Conservation (phyloP, 179 eudicot genomes). For the Sideroxylon spinosum region DNA sequence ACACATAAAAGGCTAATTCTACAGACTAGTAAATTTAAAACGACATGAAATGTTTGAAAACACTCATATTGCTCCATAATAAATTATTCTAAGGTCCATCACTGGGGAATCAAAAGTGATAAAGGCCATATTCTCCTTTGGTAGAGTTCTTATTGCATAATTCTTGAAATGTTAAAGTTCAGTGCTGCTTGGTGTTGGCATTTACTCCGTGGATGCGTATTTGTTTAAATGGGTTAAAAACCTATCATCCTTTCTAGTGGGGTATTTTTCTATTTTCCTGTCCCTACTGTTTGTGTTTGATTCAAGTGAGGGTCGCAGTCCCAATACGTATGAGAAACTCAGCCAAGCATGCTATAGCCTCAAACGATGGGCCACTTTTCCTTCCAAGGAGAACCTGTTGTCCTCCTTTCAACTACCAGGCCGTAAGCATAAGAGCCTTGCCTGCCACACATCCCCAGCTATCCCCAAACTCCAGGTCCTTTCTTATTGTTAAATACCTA, state of each 20-base stretch:
- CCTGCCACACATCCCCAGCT: background rate
- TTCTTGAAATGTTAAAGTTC: background rate
- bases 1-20: background rate
- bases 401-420: background rate
- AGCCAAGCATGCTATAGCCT: background rate
- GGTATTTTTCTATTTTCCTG: background rate
- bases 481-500: background rate
- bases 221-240: too few species aligned
- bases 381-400: background rate
- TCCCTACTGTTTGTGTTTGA: background rate
- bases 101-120: background rate
- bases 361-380: background rate
- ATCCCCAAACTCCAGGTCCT: background rate
- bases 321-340: background rate
- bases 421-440: background rate
- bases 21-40: background rate
- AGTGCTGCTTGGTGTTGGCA: background rate
- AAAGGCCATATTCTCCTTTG: background rate
- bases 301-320: background rate
- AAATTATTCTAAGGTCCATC: background rate
- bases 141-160: background rate
- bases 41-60: background rate
- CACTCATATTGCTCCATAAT: background rate
- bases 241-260: background rate
- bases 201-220: background rate